Evolutionary conservation across 169 alveolate genomes (phyloP).

Genomic region (Fabrea salina): DNA sequence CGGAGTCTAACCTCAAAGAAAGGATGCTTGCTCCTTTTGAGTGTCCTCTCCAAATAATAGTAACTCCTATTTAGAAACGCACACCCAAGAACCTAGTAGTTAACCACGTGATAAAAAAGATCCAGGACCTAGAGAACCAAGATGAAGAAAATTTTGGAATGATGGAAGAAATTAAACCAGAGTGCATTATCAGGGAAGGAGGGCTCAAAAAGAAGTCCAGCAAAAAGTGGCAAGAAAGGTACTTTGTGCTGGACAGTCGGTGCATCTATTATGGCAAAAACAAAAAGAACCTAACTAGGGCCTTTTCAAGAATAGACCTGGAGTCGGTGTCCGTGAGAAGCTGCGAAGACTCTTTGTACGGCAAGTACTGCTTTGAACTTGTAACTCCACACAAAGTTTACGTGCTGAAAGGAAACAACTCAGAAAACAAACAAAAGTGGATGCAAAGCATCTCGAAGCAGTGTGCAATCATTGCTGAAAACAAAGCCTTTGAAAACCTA

Average conservation of each 20-base stretch:
- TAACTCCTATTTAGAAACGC: neutral
- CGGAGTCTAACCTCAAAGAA: neutral
- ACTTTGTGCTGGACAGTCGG: conserved; percentile 18
- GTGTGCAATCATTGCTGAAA: conserved; percentile 10
- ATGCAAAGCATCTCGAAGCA: conserved; percentile 32
- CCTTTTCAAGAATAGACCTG: conserved; percentile 23
- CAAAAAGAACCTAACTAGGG: conserved; percentile 1
- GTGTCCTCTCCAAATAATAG: neutral
- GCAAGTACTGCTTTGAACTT: conserved; percentile 27
- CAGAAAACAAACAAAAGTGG: conserved; percentile 25
- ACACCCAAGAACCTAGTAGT: neutral
- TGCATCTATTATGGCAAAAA: conserved; percentile 25
- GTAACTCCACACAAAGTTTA: conserved; percentile 21
- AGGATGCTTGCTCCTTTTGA: conserved; percentile 18
- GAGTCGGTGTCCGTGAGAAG: conserved; percentile 4
- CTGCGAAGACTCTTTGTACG: neutral
- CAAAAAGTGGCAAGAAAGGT: neutral
- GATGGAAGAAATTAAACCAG: neutral
- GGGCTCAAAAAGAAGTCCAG: neutral
- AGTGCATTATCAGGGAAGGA: conserved; percentile 29
- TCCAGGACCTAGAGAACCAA: neutral
- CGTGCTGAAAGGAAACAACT: conserved; percentile 20
- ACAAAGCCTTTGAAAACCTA: conserved; percentile 10
- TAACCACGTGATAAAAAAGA: neutral
- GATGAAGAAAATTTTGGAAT: conserved; percentile 4